phyloP scores from a whole-genome alignment of 345 rosid genomes.

The Isatis tinctoria region DNA sequence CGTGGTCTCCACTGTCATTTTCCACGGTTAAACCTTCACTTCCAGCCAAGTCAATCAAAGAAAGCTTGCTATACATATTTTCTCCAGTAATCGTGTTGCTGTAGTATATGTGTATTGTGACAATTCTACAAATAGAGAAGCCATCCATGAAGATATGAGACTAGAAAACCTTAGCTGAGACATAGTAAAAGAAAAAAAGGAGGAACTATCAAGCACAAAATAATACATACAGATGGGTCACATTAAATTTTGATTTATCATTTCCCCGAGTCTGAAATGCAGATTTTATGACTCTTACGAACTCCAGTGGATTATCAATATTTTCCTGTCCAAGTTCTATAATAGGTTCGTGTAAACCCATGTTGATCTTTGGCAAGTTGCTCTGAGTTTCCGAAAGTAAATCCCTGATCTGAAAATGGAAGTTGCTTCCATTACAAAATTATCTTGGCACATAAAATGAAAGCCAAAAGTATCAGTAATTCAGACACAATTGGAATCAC shows the following conservation, averaged over 20 bases:
- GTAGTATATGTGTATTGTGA: slow-evolving; percentile 74
- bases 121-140: slow-evolving; percentile 52
- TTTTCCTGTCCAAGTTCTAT: slow-evolving; percentile 65
- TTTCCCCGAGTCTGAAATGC: slow-evolving; percentile 64
- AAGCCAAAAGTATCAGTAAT: slow-evolving; percentile 5
- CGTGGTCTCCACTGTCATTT: slow-evolving; percentile 79
- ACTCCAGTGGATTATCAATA: slow-evolving; percentile 79
- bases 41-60: slow-evolving; percentile 95
- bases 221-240: slow-evolving; percentile 85
- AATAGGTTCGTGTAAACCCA: slow-evolving; percentile 50
- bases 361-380: slow-evolving; percentile 50
- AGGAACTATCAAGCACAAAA: slow-evolving; percentile 12
- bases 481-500: slow-evolving; percentile 32
- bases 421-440: background rate
- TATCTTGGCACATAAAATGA: slow-evolving; percentile 17
- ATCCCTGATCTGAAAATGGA: slow-evolving; percentile 61
- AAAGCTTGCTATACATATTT: slow-evolving; percentile 82
- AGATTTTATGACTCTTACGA: slow-evolving; percentile 62
- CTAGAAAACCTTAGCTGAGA: slow-evolving; percentile 17
- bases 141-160: slow-evolving; percentile 23
- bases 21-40: slow-evolving; percentile 75
- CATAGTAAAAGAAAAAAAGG: background rate
- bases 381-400: slow-evolving; percentile 54
- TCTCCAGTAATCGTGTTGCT: slow-evolving; percentile 80
- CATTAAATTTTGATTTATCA: slow-evolving; percentile 53